Conservation (phyloP, 306 rosid species). For the Cicer cuneatum region DNA sequence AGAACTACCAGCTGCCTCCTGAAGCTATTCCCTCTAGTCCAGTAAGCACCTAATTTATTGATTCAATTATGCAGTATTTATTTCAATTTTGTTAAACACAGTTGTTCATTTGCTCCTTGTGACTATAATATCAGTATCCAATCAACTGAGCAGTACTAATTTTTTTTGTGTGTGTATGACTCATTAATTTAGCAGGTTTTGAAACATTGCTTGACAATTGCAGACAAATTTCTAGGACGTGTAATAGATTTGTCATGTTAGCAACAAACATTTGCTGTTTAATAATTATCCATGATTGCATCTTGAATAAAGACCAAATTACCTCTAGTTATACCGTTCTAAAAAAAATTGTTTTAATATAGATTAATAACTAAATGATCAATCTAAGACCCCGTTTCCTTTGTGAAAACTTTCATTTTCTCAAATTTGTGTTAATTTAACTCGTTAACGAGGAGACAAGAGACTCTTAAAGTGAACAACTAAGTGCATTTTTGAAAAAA, state of each 20-base stretch:
- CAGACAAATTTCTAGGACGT: background rate
- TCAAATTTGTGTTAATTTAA: too few species aligned
- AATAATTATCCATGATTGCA: background rate
- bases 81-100: slow-evolving; percentile 3
- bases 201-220: slow-evolving; percentile 7
- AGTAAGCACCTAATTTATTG: slow-evolving; percentile 50
- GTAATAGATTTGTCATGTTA: slow-evolving; percentile 8
- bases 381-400: too few species aligned
- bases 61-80: slow-evolving; percentile 10
- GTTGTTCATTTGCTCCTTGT: background rate
- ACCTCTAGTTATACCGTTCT: background rate
- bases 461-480: too few species aligned
- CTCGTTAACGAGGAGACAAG: too few species aligned
- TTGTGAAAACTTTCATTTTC: too few species aligned
- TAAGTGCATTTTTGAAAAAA: too few species aligned
- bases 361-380: background rate
- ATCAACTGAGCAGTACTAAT: background rate
- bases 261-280: background rate
- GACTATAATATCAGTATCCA: background rate
- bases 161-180: background rate
- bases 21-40: slow-evolving; percentile 55
- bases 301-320: slow-evolving; percentile 21
- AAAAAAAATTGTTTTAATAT: background rate
- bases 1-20: slow-evolving; percentile 75
- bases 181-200: slow-evolving; percentile 5